These are phyloP conservation scores for Suillus lakei DNA, from an alignment of 768 basidiomycete species.

Conservation along the genomic window DNA sequence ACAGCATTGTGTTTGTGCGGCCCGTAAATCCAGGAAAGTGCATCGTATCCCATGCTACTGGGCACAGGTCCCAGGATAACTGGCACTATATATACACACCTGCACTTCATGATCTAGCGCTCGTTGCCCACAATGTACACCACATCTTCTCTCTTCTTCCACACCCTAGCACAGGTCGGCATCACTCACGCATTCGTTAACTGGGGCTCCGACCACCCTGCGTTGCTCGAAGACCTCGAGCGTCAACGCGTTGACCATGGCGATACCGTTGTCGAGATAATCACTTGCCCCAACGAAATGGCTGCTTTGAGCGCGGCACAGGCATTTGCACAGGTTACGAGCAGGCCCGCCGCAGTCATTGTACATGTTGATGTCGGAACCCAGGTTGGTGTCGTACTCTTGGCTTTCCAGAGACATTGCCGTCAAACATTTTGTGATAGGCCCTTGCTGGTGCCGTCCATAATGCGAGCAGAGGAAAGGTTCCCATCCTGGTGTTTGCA, in stretches of 20 bases:
- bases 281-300: constrained; percentile 80
- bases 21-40: constrained; percentile 2
- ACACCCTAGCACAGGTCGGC: constrained; percentile 56
- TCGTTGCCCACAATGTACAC: constrained; percentile 48
- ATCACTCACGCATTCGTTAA: constrained; percentile 75
- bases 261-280: constrained; percentile 50
- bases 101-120: no score
- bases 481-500: constrained; percentile 73
- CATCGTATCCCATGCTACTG: neutral
- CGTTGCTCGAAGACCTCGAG: constrained; percentile 69
- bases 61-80: neutral
- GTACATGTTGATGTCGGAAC: constrained; percentile 78
- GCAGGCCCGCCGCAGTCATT: constrained; percentile 71
- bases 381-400: constrained; percentile 44
- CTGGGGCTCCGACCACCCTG: constrained; percentile 81
- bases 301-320: constrained; percentile 76
- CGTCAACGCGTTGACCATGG: constrained; percentile 49
- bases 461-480: constrained; percentile 65
- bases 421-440: constrained; percentile 32
- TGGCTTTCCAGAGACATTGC: neutral
- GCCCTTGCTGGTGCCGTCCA: constrained; percentile 74
- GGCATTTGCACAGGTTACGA: constrained; percentile 68
- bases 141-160: constrained; percentile 64
- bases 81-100: constrained; percentile 1
- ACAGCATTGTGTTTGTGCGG: neutral